Conservation (phyloP, 495 filamentous ascomycete genomes). For the Talaromyces nanjingensis region DNA sequence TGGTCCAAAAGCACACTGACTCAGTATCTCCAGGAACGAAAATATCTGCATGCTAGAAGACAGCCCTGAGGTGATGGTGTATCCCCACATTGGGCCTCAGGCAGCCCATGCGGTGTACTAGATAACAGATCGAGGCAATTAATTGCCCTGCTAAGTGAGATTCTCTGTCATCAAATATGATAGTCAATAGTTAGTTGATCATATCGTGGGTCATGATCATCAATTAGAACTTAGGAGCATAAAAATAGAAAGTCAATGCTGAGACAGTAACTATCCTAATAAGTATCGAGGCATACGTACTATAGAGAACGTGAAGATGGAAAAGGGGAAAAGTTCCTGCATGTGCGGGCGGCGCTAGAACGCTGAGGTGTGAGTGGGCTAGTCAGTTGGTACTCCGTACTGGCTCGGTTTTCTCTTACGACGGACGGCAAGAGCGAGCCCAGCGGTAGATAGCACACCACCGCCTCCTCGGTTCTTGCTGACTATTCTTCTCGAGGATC, state of each 20-base stretch:
- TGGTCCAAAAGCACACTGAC: background rate
- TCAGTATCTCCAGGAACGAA: too few species aligned
- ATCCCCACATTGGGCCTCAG: background rate
- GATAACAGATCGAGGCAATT: background rate
- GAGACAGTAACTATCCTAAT: background rate
- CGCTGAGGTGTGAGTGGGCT: background rate
- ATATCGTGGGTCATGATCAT: background rate
- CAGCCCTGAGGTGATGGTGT: background rate
- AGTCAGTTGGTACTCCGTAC: too few species aligned
- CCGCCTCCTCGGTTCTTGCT: background rate
- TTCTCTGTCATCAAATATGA: background rate
- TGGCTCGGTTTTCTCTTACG: background rate
- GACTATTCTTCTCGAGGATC: background rate
- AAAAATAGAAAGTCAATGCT: background rate
- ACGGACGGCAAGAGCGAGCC: background rate
- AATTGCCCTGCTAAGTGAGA: background rate
- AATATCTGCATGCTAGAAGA: too few species aligned
- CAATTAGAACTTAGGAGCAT: background rate
- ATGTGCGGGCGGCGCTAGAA: background rate
- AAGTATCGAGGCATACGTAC: background rate
- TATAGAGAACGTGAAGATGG: background rate
- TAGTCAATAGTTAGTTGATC: background rate
- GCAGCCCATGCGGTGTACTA: background rate
- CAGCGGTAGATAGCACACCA: background rate
- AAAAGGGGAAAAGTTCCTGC: slow-evolving; percentile 2